A percentile compares a stretch with the other conserved stretches of the same genome.
Evolutionary conservation across 768 basidiomycete genomes (phyloP).

Genomic region (Russula lepida): DNA sequence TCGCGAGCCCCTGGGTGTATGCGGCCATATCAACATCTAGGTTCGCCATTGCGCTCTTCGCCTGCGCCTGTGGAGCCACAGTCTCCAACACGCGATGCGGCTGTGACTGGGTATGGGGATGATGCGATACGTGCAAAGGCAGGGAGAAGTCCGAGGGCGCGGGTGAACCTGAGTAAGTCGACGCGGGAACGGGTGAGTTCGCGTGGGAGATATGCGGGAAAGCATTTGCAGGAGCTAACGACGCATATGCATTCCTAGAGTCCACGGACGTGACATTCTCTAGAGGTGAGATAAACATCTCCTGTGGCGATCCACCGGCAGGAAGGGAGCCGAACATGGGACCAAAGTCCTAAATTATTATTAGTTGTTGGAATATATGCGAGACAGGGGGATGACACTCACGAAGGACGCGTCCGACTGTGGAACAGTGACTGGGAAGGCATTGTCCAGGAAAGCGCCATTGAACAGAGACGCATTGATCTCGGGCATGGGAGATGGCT

Average conservation of each 20-base stretch:
- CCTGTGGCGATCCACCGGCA: not conserved
- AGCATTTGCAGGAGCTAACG: not conserved
- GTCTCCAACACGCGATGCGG: conserved; percentile 15
- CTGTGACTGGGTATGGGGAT: not conserved
- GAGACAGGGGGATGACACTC: not conserved
- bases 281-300: conserved; percentile 19
- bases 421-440: conserved; percentile 6
- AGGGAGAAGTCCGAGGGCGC: conserved; percentile 20
- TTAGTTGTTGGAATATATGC: not conserved
- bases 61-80: not conserved
- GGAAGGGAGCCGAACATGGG: conserved; percentile 18
- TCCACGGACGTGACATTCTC: conserved; percentile 4
- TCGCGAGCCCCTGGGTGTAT: conserved; percentile 16
- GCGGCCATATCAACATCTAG: conserved; percentile 14
- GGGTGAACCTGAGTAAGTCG: conserved; percentile 20
- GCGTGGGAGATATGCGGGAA: not conserved
- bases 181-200: conserved; percentile 13
- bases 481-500: conserved; percentile 19
- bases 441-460: conserved; percentile 10
- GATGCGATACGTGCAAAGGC: conserved; percentile 14
- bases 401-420: conserved; percentile 19
- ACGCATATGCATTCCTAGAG: not conserved
- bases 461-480: conserved; percentile 17
- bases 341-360: conserved; percentile 9
- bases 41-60: not conserved